Evolutionary conservation across 108 stramenopile genomes (phyloP), one percentile per base, ranked within the genome.

Genomic region (Cyclotella kingstonii): DNA sequence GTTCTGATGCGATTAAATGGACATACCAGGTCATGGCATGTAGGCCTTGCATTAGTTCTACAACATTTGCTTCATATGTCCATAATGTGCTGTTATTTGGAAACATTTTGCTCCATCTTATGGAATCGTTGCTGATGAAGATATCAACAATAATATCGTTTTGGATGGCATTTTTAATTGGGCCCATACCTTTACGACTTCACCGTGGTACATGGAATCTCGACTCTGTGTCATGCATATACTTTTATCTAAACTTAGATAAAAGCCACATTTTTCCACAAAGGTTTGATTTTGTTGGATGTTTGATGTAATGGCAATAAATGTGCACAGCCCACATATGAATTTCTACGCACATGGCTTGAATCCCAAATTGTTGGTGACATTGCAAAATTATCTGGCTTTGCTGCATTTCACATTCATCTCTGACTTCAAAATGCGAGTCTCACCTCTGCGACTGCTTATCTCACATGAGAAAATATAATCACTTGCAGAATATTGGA

Each of bases 361-460:
- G 19, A 4, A 3, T 43, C 41, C 41, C 29, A n/a, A 30, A 29
- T 46, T 11, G 54, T 66, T 11, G 54, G 54, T 0, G 54, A 66
- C 15, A 34, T 66, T 22, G 52, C 53, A 6, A 54, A 44, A 3
- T 54, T 55, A 35, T 11, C 55, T 7, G 53, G 54, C 0, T 66
- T 66, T 23, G 50, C 30, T 0, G 15, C 30, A 30, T 64, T 53
- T 44, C 43, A 53, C 39, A 12, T 66, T 53, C 14, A 66, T 66
- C 18, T 54, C 54, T 14, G 22, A 53, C 35, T 66, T 66, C 33
- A 44, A 66, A 25, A 12, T 66, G 6, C 42, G 57, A 2, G 18
- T 47, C 12, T 12, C 12, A 7, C 29, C 10, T 28, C 53, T 46
- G 4, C 31, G 52, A 5, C 54, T 41, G 35, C 29, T 44, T 17